These are phyloP conservation scores for Penicillium steckii DNA, from an alignment of 495 filamentous ascomycete species.

Conservation along the genomic window DNA sequence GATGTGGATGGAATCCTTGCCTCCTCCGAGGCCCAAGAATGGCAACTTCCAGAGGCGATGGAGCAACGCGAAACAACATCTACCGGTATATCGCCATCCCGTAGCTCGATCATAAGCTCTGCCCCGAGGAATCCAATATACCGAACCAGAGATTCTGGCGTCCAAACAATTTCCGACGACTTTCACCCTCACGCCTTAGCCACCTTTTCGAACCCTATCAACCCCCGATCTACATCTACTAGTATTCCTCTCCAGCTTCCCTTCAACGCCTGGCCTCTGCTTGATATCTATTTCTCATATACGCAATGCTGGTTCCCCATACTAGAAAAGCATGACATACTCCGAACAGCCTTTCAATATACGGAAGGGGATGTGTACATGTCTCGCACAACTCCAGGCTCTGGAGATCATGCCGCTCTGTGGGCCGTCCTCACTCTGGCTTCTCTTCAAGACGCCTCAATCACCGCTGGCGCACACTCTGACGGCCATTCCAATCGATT, in stretches of 20 bases:
- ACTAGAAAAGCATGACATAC: constrained; percentile 64
- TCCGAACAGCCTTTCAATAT: constrained; percentile 47
- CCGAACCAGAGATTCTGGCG: constrained; percentile 26
- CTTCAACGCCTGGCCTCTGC: constrained; percentile 53
- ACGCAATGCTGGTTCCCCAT: constrained; percentile 76
- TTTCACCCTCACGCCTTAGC: constrained; percentile 3
- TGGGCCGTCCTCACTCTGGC: constrained; percentile 60
- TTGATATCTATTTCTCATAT: constrained; percentile 73
- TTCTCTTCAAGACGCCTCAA: constrained; percentile 46
- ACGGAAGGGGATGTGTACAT: constrained; percentile 38
- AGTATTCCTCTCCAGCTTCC: constrained; percentile 32
- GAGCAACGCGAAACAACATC: constrained; percentile 22
- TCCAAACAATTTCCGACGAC: constrained; percentile 21
- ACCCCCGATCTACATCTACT: constrained; percentile 14
- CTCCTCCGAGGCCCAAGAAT: constrained; percentile 37
- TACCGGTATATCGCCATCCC: constrained; percentile 30
- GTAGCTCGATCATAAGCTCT: constrained; percentile 23
- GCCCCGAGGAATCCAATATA: constrained; percentile 9
- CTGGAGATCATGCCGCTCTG: constrained; percentile 59
- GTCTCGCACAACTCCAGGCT: constrained; percentile 29
- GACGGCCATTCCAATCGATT: constrained; percentile 15
- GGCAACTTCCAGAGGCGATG: constrained; percentile 36
- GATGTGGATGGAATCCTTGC: constrained; percentile 36
- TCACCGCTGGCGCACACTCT: constrained; percentile 31
- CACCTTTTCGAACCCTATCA: constrained; percentile 2